Conservation (phyloP, 2,329 filamentous ascomycete species). For the Pyrenochaeta sp. region DNA sequence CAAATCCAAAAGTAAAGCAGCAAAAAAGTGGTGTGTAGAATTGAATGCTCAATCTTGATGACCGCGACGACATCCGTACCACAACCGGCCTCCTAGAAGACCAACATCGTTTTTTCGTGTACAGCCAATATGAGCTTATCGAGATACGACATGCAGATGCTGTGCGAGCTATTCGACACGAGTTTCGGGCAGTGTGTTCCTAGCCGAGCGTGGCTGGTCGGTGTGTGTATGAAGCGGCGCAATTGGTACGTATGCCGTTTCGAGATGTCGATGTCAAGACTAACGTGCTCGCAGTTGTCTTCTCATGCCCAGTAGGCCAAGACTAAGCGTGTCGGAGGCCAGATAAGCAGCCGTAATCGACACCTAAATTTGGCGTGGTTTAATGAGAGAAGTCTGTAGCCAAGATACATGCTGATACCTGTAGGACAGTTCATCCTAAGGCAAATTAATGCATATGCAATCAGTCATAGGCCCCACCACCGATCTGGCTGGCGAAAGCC, state of each 20-base stretch:
- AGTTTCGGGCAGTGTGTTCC: not conserved
- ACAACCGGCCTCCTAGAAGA: not conserved
- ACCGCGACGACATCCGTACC: not conserved
- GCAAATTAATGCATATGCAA: constrained; percentile 15
- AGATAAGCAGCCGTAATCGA: not conserved
- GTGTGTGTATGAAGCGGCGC: not conserved
- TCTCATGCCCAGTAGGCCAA: not conserved
- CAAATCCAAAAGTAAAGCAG: not conserved
- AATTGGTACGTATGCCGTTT: not conserved
- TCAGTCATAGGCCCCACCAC: constrained; percentile 69
- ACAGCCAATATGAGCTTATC: not conserved
- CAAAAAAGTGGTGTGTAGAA: constrained; percentile 7
- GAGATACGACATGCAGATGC: too few species aligned
- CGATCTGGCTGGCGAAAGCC: constrained; percentile 94
- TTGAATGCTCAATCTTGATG: constrained; percentile 2
- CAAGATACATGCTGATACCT: constrained; percentile 12
- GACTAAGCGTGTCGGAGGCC: not conserved
- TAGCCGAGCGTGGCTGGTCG: not conserved
- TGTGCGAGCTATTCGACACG: not conserved
- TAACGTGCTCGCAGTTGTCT: not conserved
- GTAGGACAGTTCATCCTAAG: constrained; percentile 4
- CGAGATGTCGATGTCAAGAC: not conserved
- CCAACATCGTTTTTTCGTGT: not conserved
- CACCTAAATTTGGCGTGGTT: not conserved
- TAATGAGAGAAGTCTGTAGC: constrained; percentile 3